phyloP scores from a whole-genome alignment of 2,329 filamentous ascomycete species.

The Alternaria sp. region DNA sequence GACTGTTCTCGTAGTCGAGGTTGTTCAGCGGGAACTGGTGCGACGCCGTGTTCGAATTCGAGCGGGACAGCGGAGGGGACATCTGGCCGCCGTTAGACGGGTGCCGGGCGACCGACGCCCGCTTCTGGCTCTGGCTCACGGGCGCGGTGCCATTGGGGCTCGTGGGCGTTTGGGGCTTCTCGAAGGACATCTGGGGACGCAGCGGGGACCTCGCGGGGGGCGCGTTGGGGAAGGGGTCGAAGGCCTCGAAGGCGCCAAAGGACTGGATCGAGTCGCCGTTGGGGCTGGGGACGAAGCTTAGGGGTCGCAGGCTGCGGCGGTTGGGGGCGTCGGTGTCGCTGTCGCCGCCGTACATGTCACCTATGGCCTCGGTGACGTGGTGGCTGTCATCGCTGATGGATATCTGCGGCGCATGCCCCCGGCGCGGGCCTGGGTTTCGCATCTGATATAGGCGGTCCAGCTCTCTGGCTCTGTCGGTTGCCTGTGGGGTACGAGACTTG shows the following conservation, averaged over 20 bases:
- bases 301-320: constrained; percentile 67
- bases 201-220: constrained; percentile 54
- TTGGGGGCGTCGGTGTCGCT: constrained; percentile 63
- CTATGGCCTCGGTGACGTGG: constrained; percentile 93
- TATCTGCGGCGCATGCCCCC: constrained; percentile 66
- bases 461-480: constrained; percentile 52
- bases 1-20: constrained; percentile 87
- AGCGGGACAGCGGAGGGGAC: constrained; percentile 50
- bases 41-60: constrained; percentile 54
- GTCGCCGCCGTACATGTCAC: constrained; percentile 85
- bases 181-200: constrained; percentile 38
- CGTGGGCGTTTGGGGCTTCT: constrained; percentile 17
- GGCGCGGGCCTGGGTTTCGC: constrained; percentile 57
- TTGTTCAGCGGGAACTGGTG: constrained; percentile 77
- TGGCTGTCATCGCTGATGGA: constrained; percentile 87
- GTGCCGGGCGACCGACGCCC: constrained; percentile 18
- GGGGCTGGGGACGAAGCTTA: constrained; percentile 74
- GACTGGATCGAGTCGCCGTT: constrained; percentile 57
- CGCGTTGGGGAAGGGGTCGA: constrained; percentile 41
- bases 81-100: constrained; percentile 29
- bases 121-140: too few relatives aligned
- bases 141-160: constrained; percentile 29
- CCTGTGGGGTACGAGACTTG: constrained; percentile 34
- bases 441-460: constrained; percentile 58
- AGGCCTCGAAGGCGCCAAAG: constrained; percentile 31